phyloP scores from a whole-genome alignment of 805 yeast genomes.

The Yarrowia sp. region DNA sequence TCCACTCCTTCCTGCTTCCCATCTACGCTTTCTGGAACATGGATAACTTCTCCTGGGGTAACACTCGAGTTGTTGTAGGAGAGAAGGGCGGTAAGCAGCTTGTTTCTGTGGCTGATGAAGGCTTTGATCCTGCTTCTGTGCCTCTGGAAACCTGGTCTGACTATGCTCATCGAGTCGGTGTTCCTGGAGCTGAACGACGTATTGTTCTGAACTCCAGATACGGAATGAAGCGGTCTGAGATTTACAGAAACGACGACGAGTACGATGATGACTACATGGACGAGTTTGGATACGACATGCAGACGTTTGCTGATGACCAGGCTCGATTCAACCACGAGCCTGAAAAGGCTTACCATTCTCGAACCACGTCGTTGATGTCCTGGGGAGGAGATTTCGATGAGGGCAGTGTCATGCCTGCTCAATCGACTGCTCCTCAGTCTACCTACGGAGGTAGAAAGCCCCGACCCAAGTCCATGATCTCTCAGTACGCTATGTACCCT shows the following conservation, averaged over 20 bases:
- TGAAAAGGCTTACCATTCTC: slow-evolving; percentile 24
- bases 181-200: slow-evolving; percentile 42
- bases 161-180: slow-evolving; percentile 40
- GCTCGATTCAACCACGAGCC: slow-evolving; percentile 26
- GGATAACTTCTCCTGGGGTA: slow-evolving; percentile 67
- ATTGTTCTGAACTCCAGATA: slow-evolving; percentile 39
- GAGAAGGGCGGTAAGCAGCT: slow-evolving; percentile 52
- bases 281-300: slow-evolving; percentile 34
- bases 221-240: slow-evolving; percentile 37
- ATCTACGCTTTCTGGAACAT: slow-evolving; percentile 62
- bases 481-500: slow-evolving; percentile 22
- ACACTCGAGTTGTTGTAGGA: slow-evolving; percentile 56
- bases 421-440: background rate
- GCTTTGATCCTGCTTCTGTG: slow-evolving; percentile 40
- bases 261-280: slow-evolving; percentile 28
- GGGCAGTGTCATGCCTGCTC: slow-evolving; percentile 5
- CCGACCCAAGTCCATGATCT: slow-evolving; percentile 16
- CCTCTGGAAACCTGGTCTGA: slow-evolving; percentile 43
- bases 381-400: slow-evolving; percentile 1
- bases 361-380: slow-evolving; percentile 10
- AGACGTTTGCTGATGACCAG: slow-evolving; percentile 31
- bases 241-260: slow-evolving; percentile 28
- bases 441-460: background rate
- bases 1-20: slow-evolving; percentile 61
- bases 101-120: slow-evolving; percentile 39